Evolutionary conservation across 805 yeast species (phyloP), one percentile per base, ranked within the genome.

Genomic region (Tetrapisispora phaffii): DNA sequence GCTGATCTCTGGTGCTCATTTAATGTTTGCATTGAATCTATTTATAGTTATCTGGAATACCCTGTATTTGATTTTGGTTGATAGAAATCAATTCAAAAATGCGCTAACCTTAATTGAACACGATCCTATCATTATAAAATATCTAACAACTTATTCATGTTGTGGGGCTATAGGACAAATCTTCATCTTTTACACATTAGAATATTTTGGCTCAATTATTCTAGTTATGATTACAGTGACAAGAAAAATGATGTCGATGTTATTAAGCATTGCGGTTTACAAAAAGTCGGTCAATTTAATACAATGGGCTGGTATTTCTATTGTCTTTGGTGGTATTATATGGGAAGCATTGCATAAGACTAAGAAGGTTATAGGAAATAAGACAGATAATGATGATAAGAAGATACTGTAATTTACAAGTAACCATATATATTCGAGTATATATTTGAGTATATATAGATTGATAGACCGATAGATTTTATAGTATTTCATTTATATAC

Each of bases 161-260:
- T 80, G 86, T 59, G 98, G 97, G 2, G 81, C 97, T 0, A 56
- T 87, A 23, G 99, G 99, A 15, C 97, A 93, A 64, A 76, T 89
- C n/a, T 93, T 94, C 66, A 86, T 93, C 36, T 93, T 89, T 59
- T 65, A 79, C 44, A 87, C 95, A 1, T 67, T 93, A 39, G 93
- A 86, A 54, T 73, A 77, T 47, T 93, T 85, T 59, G 96, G 90
- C 41, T 86, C 96, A 1, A 68, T 93, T 48, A 76, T 85, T 0
- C 70, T 93, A 44, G 88, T 90, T 24, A 90, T 96, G 34, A 90
- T 94, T 16, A 93, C 97, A 0, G 97, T 93, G 9, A 90, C 98
- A 1, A 75, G 99, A 55, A 93, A 93, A 59, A 90, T 93, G 96
- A 70, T 88, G 41, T 87, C 97, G 34, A 90, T 93, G 97, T 73